Conservation (phyloP, 2,329 filamentous ascomycete genomes). For the Pleomassaria siparia region DNA sequence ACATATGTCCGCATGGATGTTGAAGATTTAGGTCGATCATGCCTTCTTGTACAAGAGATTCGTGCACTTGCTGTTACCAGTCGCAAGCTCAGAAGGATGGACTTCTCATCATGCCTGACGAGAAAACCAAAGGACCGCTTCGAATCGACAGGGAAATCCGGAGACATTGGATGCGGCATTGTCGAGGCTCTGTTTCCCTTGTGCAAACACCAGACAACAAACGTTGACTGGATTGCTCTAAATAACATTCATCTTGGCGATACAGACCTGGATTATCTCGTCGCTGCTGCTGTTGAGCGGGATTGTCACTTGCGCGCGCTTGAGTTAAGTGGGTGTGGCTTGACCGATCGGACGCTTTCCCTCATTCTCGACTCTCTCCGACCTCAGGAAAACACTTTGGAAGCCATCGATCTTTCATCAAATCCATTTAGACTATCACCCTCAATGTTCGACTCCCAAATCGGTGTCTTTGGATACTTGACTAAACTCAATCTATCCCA, state of each 20-base stretch:
- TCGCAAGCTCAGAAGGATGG: slow-evolving; percentile 62
- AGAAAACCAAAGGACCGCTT: slow-evolving; percentile 51
- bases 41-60: slow-evolving; percentile 68
- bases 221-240: slow-evolving; percentile 70
- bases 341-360: slow-evolving; percentile 60
- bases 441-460: slow-evolving; percentile 64
- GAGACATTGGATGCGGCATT: slow-evolving; percentile 68
- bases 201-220: slow-evolving; percentile 67
- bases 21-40: slow-evolving; percentile 56
- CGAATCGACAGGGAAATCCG: slow-evolving; percentile 48
- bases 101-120: slow-evolving; percentile 65
- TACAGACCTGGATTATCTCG: slow-evolving; percentile 67
- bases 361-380: slow-evolving; percentile 65
- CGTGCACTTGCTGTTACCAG: slow-evolving; percentile 68
- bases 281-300: slow-evolving; percentile 67
- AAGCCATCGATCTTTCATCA: slow-evolving; percentile 67
- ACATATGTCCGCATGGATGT: slow-evolving; percentile 58
- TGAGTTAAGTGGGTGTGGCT: slow-evolving; percentile 65
- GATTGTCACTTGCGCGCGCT: slow-evolving; percentile 67
- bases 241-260: slow-evolving; percentile 71
- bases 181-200: slow-evolving; percentile 69
- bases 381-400: slow-evolving; percentile 66
- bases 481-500: slow-evolving; percentile 67
- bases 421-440: slow-evolving; percentile 67
- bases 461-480: slow-evolving; percentile 67